Evolutionary conservation across 352 stramenopile genomes (phyloP).

Genomic region (Plasmopara halstedii): DNA sequence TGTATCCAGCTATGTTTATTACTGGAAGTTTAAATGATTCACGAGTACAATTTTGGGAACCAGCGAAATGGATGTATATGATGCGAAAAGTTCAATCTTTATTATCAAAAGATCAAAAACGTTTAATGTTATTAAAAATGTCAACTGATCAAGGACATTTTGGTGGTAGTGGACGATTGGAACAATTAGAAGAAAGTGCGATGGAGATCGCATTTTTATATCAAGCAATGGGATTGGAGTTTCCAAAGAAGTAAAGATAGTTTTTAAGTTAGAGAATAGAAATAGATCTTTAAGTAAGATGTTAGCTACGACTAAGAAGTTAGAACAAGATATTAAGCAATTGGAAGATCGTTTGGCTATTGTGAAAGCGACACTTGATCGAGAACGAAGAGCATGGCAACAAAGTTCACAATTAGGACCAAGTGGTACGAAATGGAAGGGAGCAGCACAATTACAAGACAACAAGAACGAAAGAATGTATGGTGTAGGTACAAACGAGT

Average conservation of each 20-base stretch:
- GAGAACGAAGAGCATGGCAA: conserved; percentile 47
- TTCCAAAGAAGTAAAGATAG: conserved; percentile 16
- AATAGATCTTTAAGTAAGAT: conserved; percentile 40
- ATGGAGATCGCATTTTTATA: conserved; percentile 85
- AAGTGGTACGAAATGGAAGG: conserved; percentile 54
- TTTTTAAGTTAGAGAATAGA: conserved; percentile 6
- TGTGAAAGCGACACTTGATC: conserved; percentile 45
- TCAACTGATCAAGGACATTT: conserved; percentile 80
- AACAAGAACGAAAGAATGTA: conserved; percentile 3
- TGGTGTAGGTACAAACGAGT: conserved; percentile 12
- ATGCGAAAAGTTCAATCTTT: conserved; percentile 46
- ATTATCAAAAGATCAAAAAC: conserved; percentile 17
- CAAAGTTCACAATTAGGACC: conserved; percentile 41
- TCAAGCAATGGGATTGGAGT: conserved; percentile 47
- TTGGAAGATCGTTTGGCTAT: conserved; percentile 54
- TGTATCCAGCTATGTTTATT: conserved; percentile 77
- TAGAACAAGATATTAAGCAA: conserved; percentile 49
- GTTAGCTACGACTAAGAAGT: conserved; percentile 29
- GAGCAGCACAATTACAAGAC: conserved; percentile 17
- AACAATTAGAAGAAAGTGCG: conserved; percentile 69
- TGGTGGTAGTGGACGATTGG: conserved; percentile 58
- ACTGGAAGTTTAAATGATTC: conserved; percentile 79
- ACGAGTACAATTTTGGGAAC: conserved; percentile 81
- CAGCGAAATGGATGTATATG: conserved; percentile 78
- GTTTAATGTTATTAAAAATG: conserved; percentile 59